phyloP scores from a whole-genome alignment of 345 rosid genomes.

The Populus euphratica region DNA sequence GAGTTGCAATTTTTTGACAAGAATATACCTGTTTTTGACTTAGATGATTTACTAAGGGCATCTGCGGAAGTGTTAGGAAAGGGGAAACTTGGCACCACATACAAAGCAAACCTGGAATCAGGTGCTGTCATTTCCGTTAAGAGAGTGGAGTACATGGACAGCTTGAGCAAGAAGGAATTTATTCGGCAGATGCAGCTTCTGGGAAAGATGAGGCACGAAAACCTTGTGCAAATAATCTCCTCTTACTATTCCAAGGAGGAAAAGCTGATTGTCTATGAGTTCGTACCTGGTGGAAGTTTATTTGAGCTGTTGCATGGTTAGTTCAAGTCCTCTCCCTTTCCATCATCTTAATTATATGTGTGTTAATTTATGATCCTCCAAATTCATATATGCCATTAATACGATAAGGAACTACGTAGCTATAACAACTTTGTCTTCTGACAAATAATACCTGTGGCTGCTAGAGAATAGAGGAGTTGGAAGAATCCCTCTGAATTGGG shows the following conservation, averaged over 20 bases:
- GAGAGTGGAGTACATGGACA: conserved; percentile 35
- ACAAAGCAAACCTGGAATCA: conserved; percentile 45
- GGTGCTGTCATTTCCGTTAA: conserved; percentile 44
- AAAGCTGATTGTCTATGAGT: conserved; percentile 51
- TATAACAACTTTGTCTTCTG: not conserved
- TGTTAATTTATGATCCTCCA: not conserved
- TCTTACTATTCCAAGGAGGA: conserved; percentile 51
- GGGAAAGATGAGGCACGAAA: conserved; percentile 49
- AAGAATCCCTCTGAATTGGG: conserved; percentile 43
- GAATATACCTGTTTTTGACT: conserved; percentile 37
- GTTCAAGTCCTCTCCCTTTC: conserved; percentile 7
- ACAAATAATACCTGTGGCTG: not conserved
- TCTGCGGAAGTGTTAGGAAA: conserved; percentile 50
- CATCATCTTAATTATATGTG: not conserved
- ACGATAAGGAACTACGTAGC: not conserved
- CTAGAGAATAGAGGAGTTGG: conserved; percentile 43
- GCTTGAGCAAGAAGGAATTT: conserved; percentile 43
- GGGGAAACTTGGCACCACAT: conserved; percentile 48
- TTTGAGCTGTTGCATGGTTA: conserved; percentile 55
- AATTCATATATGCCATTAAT: not conserved
- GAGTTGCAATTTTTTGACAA: conserved; percentile 44
- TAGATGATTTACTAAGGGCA: conserved; percentile 57
- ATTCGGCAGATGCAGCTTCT: conserved; percentile 48
- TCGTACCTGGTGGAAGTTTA: conserved; percentile 38
- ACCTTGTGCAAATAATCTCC: conserved; percentile 41